Base-by-base conservation (phyloP, 768 basidiomycete species). In the Sistotremastrum suecicum region DNA sequence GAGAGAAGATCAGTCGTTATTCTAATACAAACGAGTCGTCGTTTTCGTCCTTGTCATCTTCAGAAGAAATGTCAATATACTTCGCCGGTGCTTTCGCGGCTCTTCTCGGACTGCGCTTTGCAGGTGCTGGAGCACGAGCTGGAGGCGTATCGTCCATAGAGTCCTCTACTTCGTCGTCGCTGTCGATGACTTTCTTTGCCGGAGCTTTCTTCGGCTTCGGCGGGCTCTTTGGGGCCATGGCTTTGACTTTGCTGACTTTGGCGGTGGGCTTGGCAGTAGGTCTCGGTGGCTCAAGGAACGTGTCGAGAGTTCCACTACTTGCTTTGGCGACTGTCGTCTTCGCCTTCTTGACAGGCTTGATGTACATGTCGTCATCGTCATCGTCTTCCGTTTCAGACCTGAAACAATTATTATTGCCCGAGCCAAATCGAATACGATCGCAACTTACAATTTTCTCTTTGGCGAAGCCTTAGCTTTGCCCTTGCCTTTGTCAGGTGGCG, bases 391-490 rank as follows among this genome's bases (percentile, higher is more conserved):
- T 20, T 20, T 20, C 12, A 34, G 44, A 20, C 20, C 32, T 30
- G n/a, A 28, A n/a, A 7, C 11, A 31, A 35, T n/a, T 12, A 11
- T 11, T 29, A 48, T 7, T 9, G 46, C 43, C 11, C 7, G 20
- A 20, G 20, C 20, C 20, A 20, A 20, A 20, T 37, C 4, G 10
- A 47, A 11, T 43, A 29, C 45, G 12, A 7, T 29, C 20, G 11
- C 29, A 20, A 59, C 67, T 33, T 43, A 80, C 84, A 74, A 82
- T 61, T 86, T 88, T 38, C 83, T 76, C 61, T 87, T 87, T 0
- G 63, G 57, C 10, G 55, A 53, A 11, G 58, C 57, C 54, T 66
- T 66, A 2, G 61, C 67, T 51, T 74, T 77, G 35, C 58, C 67
- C 47, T 74, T 75, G 34, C 60, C 65, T 46, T 68, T 74, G 5